Conservation (phyloP, 495 filamentous ascomycete species). For the Aspergillus olivimuriae region DNA sequence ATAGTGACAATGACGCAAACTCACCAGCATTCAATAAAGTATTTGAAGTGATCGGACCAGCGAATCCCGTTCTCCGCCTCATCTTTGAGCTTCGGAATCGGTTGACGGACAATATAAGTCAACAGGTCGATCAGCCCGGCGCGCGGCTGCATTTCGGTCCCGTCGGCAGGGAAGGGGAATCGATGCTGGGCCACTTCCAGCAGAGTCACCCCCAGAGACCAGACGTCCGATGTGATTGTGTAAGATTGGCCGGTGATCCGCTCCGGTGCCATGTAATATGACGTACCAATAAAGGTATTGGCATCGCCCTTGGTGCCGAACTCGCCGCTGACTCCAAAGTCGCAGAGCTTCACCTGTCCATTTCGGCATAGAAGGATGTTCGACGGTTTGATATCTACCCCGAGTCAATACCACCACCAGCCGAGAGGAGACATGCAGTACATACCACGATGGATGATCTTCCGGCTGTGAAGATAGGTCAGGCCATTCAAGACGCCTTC, state of each 20-base stretch:
- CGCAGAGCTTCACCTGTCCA: constrained; percentile 94
- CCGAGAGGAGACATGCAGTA: not conserved
- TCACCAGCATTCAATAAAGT: constrained; percentile 99
- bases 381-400: constrained; percentile 86
- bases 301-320: constrained; percentile 98
- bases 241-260: constrained; percentile 95
- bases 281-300: constrained; percentile 97
- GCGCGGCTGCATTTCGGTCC: constrained; percentile 81
- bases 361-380: constrained; percentile 92
- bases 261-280: constrained; percentile 99
- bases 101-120: constrained; percentile 94
- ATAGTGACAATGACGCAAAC: constrained; percentile 27
- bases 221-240: constrained; percentile 97
- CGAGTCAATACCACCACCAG: constrained; percentile 4
- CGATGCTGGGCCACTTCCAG: constrained; percentile 96
- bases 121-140: constrained; percentile 90
- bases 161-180: constrained; percentile 96
- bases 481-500: constrained; percentile 91
- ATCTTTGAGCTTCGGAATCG: constrained; percentile 93
- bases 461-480: constrained; percentile 91
- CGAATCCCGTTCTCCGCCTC: constrained; percentile 73
- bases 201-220: constrained; percentile 92
- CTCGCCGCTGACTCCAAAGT: constrained; percentile 96
- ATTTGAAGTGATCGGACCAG: constrained; percentile 96
- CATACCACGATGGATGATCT: constrained; percentile 88